Evolutionary conservation across 2,329 filamentous ascomycete genomes (phyloP), one percentile per base, ranked within the genome.

Genomic region (Knufia fluminis): DNA sequence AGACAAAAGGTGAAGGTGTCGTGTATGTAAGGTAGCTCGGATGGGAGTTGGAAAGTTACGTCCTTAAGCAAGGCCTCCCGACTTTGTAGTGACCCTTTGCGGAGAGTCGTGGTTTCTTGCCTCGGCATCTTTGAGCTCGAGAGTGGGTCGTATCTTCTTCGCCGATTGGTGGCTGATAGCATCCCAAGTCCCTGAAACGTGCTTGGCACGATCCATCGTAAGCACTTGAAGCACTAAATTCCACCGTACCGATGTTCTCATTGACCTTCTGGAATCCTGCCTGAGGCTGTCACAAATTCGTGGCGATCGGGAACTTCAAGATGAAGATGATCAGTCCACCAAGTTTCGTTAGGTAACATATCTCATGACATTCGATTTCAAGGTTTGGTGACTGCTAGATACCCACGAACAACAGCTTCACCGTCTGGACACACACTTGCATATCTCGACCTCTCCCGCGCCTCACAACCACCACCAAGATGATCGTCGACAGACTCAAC

Each of bases 401-500:
- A n/a, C n/a, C n/a, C n/a, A n/a, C n/a, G n/a, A n/a, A n/a, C n/a
- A n/a, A n/a, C n/a, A n/a, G n/a, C n/a, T n/a, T n/a, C n/a, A n/a
- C n/a, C n/a, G n/a, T n/a, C n/a, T n/a, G n/a, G n/a, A n/a, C n/a
- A n/a, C n/a, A n/a, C n/a, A n/a, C n/a, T n/a, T n/a, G n/a, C 3
- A 9, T 17, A 3, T 8, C 8, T 16, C 22, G 7, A 24, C 39
- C 19, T 16, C 14, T 42, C 22, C 39, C 17, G 7, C n/a, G 6
- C 17, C 3, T 10, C 17, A 23, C 41, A 20, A 26, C 8, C n/a
- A 10, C 19, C 3, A 10, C 14, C 3, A 35, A 31, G 6, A 43
- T 42, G 38, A 16, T 45, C 26, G 12, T 28, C 10, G 26, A 23
- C 17, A 32, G 48, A 54, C 68, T 71, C 64, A 61, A 49, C 39